Evolutionary conservation across 2,329 filamentous ascomycete species (phyloP), one percentile per base, ranked within the genome.

Genomic region (Xylogone sp.): DNA sequence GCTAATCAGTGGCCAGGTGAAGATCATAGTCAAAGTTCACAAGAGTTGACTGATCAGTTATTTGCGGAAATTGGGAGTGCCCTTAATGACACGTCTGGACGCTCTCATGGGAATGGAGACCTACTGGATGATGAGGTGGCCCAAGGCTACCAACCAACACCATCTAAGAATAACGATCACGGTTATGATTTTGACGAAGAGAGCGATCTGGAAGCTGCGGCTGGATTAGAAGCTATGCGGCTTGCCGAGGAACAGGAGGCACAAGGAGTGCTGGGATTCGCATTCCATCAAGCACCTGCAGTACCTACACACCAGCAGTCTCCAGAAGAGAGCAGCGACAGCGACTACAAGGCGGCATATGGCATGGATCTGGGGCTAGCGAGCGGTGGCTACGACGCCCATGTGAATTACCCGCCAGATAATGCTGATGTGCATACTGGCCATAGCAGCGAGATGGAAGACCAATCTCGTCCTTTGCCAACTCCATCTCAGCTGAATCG

Each of bases 151-250:
- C 19, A 75, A 73, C 42, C 73, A 75, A 46, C 79, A 78, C 59
- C 71, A 75, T 57, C 80, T 79, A 1, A 73, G 67, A 27, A 75
- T 74, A 6, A 77, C 73, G n/a, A 80, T 75, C 16, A 70, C 55
- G 71, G 76, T 31, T 73, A 78, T 22, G 76, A 76, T 19, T 87
- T 73, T 13, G 78, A 77, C 12, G 87, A 93, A 50, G 90, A 95
- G 46, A 95, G 90, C 64, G 93, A 97, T 64, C 84, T 88, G 0
- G 93, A 97, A 68, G 93, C 88, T 19, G 85, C 87, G 39, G 90
- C 90, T 54, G 93, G 94, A 16, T 73, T 95, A 48, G 81, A 88
- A 65, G 91, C 91, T 58, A 83, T 97, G 79, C 84, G 84, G 53
- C 83, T 92, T 71, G 91, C 90, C 3, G 90, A 96, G 55, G 82